Evolutionary conservation across 2,329 filamentous ascomycete genomes (phyloP).

Genomic region (Exserohilum turcica): DNA sequence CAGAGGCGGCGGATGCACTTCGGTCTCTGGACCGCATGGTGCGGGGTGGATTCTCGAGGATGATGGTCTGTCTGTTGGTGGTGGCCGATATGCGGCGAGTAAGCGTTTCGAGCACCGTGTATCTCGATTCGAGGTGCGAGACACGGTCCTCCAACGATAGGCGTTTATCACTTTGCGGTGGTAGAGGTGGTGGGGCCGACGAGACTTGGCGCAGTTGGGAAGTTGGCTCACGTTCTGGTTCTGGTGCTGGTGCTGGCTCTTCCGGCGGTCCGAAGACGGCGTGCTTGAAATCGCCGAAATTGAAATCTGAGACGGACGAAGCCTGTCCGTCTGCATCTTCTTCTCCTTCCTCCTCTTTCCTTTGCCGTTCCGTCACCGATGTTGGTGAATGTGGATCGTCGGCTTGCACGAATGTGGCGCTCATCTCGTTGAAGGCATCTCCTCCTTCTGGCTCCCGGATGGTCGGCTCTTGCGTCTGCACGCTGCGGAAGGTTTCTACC

Average conservation of each 20-base stretch:
- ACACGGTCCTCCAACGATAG: constrained; percentile 45
- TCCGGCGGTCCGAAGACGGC: constrained; percentile 26
- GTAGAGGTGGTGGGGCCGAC: constrained; percentile 10
- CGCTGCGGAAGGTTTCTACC: constrained; percentile 37
- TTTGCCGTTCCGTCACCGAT: constrained; percentile 6
- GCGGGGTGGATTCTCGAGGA: constrained; percentile 46
- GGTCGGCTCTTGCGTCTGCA: constrained; percentile 27
- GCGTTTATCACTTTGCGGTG: constrained; percentile 23
- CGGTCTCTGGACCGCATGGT: constrained; percentile 40
- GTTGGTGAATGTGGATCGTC: constrained; percentile 24
- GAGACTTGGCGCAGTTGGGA: constrained; percentile 17
- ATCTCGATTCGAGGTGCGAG: constrained; percentile 37
- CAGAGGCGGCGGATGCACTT: constrained; percentile 36
- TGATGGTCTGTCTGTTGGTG: constrained; percentile 47
- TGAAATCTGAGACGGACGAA: constrained; percentile 39
- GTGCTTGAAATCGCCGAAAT: constrained; percentile 44
- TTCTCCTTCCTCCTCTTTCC: constrained; percentile 5
- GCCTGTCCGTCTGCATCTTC: constrained; percentile 13
- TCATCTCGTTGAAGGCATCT: constrained; percentile 30
- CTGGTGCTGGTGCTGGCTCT: constrained; percentile 13
- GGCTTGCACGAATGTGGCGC: constrained; percentile 28
- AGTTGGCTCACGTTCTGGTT: constrained; percentile 12
- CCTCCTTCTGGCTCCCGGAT: constrained; percentile 21
- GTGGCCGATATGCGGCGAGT: constrained; percentile 41
- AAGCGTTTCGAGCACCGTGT: constrained; percentile 38